Conservation (phyloP, 2,329 filamentous ascomycete species). For the Cadophora gregata region DNA sequence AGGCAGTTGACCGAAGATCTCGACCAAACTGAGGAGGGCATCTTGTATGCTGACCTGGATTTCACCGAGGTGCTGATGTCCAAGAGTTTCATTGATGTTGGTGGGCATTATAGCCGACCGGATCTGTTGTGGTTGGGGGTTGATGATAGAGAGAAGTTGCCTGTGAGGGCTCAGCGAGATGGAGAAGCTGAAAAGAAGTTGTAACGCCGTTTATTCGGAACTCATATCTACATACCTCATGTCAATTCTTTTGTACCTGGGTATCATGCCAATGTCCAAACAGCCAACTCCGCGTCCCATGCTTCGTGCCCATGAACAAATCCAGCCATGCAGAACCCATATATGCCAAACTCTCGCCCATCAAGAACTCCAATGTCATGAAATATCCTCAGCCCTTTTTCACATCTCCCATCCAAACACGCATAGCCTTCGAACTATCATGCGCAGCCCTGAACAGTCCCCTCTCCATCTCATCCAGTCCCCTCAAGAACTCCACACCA, state of each 20-base stretch:
- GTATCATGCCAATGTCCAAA: constrained; percentile 18
- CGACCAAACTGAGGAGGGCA: constrained; percentile 58
- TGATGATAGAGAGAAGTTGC: constrained; percentile 30
- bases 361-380: background rate
- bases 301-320: too few species aligned
- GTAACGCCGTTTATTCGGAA: background rate
- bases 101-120: constrained; percentile 34
- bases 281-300: constrained; percentile 6
- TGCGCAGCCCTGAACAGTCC: constrained; percentile 75
- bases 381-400: constrained; percentile 39
- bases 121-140: constrained; percentile 38
- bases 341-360: background rate
- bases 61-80: constrained; percentile 30
- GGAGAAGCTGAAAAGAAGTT: constrained; percentile 1
- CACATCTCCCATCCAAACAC: constrained; percentile 66
- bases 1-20: constrained; percentile 47
- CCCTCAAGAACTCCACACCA: constrained; percentile 82
- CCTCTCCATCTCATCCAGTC: constrained; percentile 89
- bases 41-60: constrained; percentile 53
- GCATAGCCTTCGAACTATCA: constrained; percentile 72
- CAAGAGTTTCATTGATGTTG: constrained; percentile 35
- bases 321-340: background rate
- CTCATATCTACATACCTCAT: constrained; percentile 2
- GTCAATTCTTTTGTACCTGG: constrained; percentile 4
- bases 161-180: constrained; percentile 6